These are phyloP conservation scores for Pseudogymnoascus sp. DNA, from an alignment of 2,329 filamentous ascomycete genomes.

Conservation along the genomic window DNA sequence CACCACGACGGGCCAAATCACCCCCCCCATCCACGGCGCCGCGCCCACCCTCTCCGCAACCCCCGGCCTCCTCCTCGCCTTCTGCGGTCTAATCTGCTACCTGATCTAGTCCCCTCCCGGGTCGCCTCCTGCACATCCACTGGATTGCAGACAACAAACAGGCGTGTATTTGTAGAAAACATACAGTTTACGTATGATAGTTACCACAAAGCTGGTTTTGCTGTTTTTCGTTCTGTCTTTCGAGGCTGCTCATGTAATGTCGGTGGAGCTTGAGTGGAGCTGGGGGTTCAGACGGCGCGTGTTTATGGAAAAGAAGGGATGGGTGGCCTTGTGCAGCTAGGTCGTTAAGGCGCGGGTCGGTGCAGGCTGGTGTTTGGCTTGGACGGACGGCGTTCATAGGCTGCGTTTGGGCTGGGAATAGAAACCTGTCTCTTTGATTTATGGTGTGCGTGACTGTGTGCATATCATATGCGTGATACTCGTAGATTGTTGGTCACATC, in stretches of 20 bases:
- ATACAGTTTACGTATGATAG: background rate
- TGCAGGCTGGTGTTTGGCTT: background rate
- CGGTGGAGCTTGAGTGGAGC: background rate
- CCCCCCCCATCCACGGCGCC: background rate
- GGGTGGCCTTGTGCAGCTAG: background rate
- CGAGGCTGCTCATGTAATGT: background rate
- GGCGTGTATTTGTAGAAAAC: background rate
- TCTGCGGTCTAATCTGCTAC: background rate
- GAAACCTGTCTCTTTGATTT: background rate
- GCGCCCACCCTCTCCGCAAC: background rate
- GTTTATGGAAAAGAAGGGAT: background rate
- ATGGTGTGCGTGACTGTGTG: background rate
- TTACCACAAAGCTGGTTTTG: background rate
- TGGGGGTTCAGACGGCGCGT: background rate
- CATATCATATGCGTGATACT: background rate
- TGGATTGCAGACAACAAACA: background rate
- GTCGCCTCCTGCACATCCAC: background rate
- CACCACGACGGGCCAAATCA: background rate
- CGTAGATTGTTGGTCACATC: background rate
- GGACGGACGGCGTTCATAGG: background rate
- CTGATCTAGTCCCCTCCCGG: background rate
- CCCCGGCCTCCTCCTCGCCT: background rate
- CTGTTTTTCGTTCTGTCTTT: background rate
- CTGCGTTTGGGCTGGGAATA: background rate
- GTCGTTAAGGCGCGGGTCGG: background rate